phyloP scores from a whole-genome alignment of 2,329 filamentous ascomycete species.

The Aspergillus oerlinghausenensis region DNA sequence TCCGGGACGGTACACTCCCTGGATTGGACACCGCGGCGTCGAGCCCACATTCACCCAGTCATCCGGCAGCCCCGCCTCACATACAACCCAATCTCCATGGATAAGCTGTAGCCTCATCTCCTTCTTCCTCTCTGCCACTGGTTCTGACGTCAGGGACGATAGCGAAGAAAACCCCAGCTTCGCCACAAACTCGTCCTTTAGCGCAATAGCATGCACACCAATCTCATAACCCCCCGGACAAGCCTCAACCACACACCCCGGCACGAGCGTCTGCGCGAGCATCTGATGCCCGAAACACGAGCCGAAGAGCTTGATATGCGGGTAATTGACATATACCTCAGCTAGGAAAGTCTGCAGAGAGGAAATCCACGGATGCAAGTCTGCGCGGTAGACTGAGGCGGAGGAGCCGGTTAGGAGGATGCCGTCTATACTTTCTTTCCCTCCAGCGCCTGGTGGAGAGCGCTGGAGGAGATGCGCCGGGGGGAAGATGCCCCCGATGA shows the following conservation, averaged over 20 bases:
- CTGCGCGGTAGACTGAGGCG: slow-evolving; percentile 24
- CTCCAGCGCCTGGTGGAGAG: background rate
- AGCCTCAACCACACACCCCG: slow-evolving; percentile 17
- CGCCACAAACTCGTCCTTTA: slow-evolving; percentile 13
- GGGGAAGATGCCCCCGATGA: slow-evolving; percentile 26
- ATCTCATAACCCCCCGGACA: slow-evolving; percentile 24
- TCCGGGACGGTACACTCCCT: slow-evolving; percentile 18
- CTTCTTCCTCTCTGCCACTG: background rate
- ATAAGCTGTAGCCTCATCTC: slow-evolving; percentile 30
- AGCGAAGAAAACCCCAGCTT: background rate
- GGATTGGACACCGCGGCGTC: slow-evolving; percentile 16
- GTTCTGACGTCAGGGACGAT: too few species aligned
- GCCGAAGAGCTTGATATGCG: slow-evolving; percentile 29
- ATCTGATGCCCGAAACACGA: slow-evolving; percentile 34
- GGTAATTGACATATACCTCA: slow-evolving; percentile 21
- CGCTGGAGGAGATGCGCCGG: slow-evolving; percentile 2
- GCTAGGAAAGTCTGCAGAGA: slow-evolving; percentile 22
- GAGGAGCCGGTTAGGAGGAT: slow-evolving; percentile 31
- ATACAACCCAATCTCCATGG: slow-evolving; percentile 29
- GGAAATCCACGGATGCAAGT: slow-evolving; percentile 26
- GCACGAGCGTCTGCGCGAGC: slow-evolving; percentile 15
- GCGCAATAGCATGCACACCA: slow-evolving; percentile 24
- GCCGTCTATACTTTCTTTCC: slow-evolving; percentile 16
- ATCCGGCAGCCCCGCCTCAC: slow-evolving; percentile 7
- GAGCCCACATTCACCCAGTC: slow-evolving; percentile 21